phyloP scores from a whole-genome alignment of 345 rosid genomes.

The Citrus hindsii region DNA sequence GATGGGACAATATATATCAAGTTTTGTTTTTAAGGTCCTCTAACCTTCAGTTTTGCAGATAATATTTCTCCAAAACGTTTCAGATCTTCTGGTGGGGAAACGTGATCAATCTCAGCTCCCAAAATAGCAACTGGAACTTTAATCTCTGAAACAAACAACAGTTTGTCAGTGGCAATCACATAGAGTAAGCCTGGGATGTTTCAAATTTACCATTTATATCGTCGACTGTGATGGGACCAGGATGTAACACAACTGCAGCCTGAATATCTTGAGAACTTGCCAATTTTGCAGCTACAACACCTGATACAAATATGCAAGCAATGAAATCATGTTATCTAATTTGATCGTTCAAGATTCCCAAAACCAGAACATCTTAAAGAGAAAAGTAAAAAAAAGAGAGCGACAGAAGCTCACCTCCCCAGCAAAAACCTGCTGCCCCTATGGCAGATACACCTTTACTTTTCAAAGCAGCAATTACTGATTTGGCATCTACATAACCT shows the following conservation, averaged over 20 bases:
- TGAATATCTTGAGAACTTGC: constrained; percentile 6
- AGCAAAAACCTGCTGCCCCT: constrained; percentile 15
- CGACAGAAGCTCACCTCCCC: constrained; percentile 17
- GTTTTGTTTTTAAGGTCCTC: neutral
- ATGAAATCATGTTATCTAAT: neutral
- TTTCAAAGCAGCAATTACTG: constrained; percentile 6
- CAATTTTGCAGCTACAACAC: constrained; percentile 4
- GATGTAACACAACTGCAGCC: constrained; percentile 12
- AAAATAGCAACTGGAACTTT: constrained; percentile 35
- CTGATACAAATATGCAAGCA: neutral
- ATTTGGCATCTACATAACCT: constrained; percentile 12
- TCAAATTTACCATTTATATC: constrained; percentile 5
- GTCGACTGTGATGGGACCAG: neutral
- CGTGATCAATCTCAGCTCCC: constrained; percentile 37
- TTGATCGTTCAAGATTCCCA: neutral
- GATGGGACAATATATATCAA: neutral
- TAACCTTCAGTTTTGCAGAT: constrained; percentile 32
- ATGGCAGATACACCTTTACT: constrained; percentile 13
- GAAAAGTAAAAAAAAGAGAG: neutral
- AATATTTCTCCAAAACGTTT: constrained; percentile 32
- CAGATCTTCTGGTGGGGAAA: constrained; percentile 28
- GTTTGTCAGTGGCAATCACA: neutral
- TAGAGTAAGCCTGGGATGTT: neutral
- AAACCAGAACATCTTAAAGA: neutral
- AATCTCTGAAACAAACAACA: constrained; percentile 29